These are phyloP conservation scores for Sherardia arvensis DNA, from an alignment of 257 asterid species.

Conservation along the genomic window DNA sequence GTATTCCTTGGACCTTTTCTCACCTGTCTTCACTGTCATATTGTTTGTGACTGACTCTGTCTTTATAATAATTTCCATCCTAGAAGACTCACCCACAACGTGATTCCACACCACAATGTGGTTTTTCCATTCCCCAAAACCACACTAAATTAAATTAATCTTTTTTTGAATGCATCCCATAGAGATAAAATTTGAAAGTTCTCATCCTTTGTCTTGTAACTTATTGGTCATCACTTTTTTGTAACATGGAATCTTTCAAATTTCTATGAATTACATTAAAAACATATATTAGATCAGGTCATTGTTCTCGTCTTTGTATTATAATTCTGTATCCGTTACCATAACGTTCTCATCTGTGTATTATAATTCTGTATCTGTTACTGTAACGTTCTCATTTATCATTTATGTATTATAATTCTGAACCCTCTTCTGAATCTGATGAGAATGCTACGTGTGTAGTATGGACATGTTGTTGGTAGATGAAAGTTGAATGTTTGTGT, in stretches of 20 bases:
- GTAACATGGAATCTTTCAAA: no score
- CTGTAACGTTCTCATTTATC: no score
- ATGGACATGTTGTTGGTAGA: neutral
- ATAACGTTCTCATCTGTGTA: no score
- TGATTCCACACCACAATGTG: neutral
- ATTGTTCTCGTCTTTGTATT: no score
- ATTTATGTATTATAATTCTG: no score
- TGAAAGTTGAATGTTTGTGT: neutral
- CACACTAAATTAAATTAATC: no score
- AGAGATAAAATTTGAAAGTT: neutral
- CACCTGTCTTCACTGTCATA: neutral
- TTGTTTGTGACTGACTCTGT: neutral
- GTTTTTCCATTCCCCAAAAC: neutral
- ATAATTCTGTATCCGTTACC: no score
- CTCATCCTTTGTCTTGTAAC: neutral
- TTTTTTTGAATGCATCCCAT: neutral
- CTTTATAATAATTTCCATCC: neutral
- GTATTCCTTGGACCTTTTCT: neutral
- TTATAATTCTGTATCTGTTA: no score
- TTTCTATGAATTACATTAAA: no score
- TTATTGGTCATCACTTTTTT: no score
- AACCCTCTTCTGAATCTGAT: no score
- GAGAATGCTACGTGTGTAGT: neutral
- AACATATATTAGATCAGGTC: no score
- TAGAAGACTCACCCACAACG: neutral